These are phyloP conservation scores for Boletus subparvulus DNA, from an alignment of 768 basidiomycete species.

Conservation along the genomic window DNA sequence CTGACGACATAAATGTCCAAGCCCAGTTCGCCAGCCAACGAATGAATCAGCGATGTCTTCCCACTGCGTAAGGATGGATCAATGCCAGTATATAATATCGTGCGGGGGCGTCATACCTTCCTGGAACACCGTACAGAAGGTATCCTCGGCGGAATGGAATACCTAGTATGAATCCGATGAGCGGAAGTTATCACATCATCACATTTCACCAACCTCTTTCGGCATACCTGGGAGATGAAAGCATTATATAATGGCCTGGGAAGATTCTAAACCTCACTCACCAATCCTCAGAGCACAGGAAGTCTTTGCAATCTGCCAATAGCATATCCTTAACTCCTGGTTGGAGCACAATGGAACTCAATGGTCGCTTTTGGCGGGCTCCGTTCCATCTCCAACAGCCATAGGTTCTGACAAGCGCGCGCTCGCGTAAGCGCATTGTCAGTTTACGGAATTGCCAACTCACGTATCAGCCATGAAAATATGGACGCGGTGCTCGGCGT, in stretches of 20 bases:
- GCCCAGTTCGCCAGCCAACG: conserved; percentile 78
- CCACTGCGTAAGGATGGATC: conserved; percentile 47
- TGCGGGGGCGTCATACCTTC: conserved; percentile 51
- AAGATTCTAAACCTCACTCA: conserved; percentile 40
- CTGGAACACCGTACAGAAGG: conserved; percentile 80
- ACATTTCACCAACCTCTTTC: conserved; percentile 64
- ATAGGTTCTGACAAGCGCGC: conserved; percentile 49
- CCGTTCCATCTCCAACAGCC: conserved; percentile 88
- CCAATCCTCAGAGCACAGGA: conserved; percentile 83
- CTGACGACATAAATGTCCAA: conserved; percentile 92
- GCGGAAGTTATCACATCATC: conserved; percentile 18
- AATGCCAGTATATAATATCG: conserved; percentile 3
- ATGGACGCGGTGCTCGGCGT: conserved; percentile 86
- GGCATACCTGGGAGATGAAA: conserved; percentile 65
- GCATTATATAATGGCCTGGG: conserved; percentile 18
- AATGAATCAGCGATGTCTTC: conserved; percentile 85
- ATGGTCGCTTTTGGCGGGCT: conserved; percentile 82
- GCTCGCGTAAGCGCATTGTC: neutral
- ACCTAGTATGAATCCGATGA: conserved; percentile 42
- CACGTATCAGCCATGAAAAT: conserved; percentile 89
- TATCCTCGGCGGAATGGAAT: conserved; percentile 89
- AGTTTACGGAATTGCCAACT: conserved; percentile 33
- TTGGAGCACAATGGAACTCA: conserved; percentile 90
- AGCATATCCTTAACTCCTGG: conserved; percentile 92
- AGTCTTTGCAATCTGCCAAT: conserved; percentile 81